Evolutionary conservation across 257 asterid species (phyloP).

Genomic region (Fraxinus americana): DNA sequence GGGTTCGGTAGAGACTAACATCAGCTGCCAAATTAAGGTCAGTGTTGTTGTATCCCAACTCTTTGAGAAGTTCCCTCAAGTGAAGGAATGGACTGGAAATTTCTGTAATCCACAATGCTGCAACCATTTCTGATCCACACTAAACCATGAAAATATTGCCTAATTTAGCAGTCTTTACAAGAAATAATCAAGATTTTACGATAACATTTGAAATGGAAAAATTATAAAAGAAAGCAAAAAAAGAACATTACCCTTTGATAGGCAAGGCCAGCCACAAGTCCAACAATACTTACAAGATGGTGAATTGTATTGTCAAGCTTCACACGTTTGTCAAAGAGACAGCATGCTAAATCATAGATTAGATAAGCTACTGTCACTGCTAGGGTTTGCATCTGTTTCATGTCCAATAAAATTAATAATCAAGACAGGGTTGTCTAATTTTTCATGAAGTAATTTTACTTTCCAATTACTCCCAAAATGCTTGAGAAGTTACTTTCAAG

Average conservation of each 20-base stretch:
- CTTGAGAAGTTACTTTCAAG: no score
- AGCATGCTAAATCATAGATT: slow-evolving; percentile 69
- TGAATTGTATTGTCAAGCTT: slow-evolving; percentile 74
- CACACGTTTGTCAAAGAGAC: slow-evolving; percentile 49
- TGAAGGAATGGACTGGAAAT: slow-evolving; percentile 87
- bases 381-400: slow-evolving; percentile 64
- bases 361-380: slow-evolving; percentile 58
- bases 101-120: slow-evolving; percentile 77
- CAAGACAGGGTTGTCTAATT: neutral
- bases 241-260: slow-evolving; percentile 55
- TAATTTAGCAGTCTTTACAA: neutral
- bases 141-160: slow-evolving; percentile 20
- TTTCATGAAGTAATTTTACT: neutral
- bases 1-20: slow-evolving; percentile 41
- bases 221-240: neutral
- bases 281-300: slow-evolving; percentile 75
- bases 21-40: slow-evolving; percentile 80
- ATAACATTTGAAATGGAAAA: neutral
- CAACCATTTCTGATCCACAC: slow-evolving; percentile 96
- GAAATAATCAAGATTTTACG: neutral
- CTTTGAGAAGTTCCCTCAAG: slow-evolving; percentile 84
- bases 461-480: no score
- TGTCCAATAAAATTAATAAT: neutral
- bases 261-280: slow-evolving; percentile 69
- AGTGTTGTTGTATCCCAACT: slow-evolving; percentile 70